These are phyloP conservation scores for Ottelia alismoides DNA, from an alignment of 106 monocot species.

Conservation along the genomic window DNA sequence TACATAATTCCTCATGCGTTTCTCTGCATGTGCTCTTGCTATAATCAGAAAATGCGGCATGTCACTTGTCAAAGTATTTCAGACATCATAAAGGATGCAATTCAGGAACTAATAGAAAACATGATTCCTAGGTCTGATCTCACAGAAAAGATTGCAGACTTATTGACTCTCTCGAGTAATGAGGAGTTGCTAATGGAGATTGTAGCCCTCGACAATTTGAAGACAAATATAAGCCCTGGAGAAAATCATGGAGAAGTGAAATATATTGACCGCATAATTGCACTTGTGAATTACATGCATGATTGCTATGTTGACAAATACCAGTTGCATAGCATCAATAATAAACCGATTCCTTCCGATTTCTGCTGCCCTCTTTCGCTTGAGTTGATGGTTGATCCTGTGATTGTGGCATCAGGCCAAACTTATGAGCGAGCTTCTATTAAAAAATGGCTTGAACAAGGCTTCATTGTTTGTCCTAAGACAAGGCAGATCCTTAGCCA, in stretches of 20 bases:
- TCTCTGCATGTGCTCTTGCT: no score
- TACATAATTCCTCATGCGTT: no score
- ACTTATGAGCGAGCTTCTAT: constrained; percentile 7
- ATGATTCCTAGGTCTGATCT: background rate
- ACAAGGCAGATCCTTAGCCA: constrained; percentile 3
- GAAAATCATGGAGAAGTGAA: background rate
- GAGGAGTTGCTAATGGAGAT: constrained; percentile 7
- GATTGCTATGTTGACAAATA: background rate
- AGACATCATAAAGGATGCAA: no score
- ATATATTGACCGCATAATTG: background rate
- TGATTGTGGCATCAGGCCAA: constrained; percentile 8
- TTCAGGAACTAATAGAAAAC: background rate
- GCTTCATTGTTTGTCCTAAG: constrained; percentile 7
- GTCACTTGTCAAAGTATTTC: no score
- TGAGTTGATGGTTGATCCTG: constrained; percentile 7
- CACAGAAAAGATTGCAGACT: background rate
- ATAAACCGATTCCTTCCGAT: background rate
- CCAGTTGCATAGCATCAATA: constrained; percentile 3
- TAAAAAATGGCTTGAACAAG: constrained; percentile 8
- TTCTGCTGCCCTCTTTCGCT: constrained; percentile 9
- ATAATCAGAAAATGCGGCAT: no score
- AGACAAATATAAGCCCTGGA: background rate
- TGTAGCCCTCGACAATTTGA: constrained; percentile 4
- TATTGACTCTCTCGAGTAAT: background rate
- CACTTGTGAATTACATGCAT: background rate